Evolutionary conservation across 2,329 filamentous ascomycete genomes (phyloP).

Genomic region (Rhynchosporium agropyri): DNA sequence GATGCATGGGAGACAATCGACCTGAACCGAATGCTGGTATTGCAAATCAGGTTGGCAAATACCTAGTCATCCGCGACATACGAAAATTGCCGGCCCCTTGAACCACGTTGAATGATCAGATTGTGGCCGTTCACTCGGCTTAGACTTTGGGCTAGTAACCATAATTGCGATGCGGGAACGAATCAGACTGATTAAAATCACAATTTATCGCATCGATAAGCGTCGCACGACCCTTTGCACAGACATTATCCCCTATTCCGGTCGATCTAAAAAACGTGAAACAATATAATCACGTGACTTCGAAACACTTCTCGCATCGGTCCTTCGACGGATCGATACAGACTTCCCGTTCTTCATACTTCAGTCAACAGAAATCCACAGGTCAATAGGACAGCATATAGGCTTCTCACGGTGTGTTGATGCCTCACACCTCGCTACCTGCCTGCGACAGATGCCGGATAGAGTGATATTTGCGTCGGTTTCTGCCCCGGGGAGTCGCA

Average conservation of each 20-base stretch:
- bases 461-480: constrained; percentile 6
- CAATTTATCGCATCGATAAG: neutral
- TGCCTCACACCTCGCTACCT: neutral
- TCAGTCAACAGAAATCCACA: neutral
- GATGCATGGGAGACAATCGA: too few species aligned
- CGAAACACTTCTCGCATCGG: constrained; percentile 8
- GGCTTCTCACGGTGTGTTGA: neutral
- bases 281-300: constrained; percentile 13
- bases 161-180: neutral
- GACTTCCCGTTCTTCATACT: neutral
- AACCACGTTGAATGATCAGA: too few species aligned
- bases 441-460: constrained; percentile 7
- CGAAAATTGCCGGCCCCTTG: too few species aligned
- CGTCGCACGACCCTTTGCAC: constrained; percentile 1
- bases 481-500: constrained; percentile 12
- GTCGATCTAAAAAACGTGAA: constrained; percentile 12
- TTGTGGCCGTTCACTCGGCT: neutral
- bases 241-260: constrained; percentile 1
- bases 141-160: neutral
- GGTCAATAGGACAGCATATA: neutral
- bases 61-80: too few species aligned
- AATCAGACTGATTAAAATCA: neutral
- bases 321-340: neutral
- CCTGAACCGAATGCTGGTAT: too few species aligned
- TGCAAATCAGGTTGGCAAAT: too few species aligned